Evolutionary conservation across 768 basidiomycete genomes (phyloP), one percentile per base, ranked within the genome.

Genomic region (Boletus fagicola): DNA sequence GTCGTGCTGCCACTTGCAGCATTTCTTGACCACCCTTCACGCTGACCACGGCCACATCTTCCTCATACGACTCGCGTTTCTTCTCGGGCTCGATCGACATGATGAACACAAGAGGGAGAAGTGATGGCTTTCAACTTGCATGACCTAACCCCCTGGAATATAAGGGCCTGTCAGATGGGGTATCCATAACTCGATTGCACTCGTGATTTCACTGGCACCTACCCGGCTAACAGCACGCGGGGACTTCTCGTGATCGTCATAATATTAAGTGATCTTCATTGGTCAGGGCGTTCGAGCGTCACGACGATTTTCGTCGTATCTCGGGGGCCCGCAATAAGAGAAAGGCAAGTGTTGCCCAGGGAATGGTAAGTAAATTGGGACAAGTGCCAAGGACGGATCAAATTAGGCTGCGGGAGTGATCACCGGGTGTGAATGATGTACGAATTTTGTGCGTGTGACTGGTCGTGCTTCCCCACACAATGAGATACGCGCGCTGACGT

Each of bases 41-140:
- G 13, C 18, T 30, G 47, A 46, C 30, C 38, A 39, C 38, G 12
- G 30, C 16, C 5, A 20, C 33, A 40, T 56, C 46, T 5, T 59
- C 53, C 2, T 55, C 35, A 35, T 46, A 56, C 13, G 54, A 60
- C 4, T 60, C 55, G n/a, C 12, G 43, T 49, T 62, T 62, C 54
- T 68, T 60, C 57, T 68, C 58, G 5, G 18, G 36, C 7, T 51
- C 42, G 18, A 31, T 48, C 7, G 68, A 54, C 65, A 68, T 64
- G 55, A 24, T 49, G 40, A 2, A 10, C 4, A 39, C 30, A 42
- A 52, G 53, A 47, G 40, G 43, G 8, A 30, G 22, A 46, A 38
- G 24, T 11, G 49, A 5, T 10, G 9, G 22, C 22, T 28, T n/a
- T 38, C 24, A 9, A 13, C 7, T n/a, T 13, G 15, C 16, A 35